These are phyloP conservation scores for Glarea lozoyensis DNA, from an alignment of 495 filamentous ascomycete genomes.

Conservation along the genomic window DNA sequence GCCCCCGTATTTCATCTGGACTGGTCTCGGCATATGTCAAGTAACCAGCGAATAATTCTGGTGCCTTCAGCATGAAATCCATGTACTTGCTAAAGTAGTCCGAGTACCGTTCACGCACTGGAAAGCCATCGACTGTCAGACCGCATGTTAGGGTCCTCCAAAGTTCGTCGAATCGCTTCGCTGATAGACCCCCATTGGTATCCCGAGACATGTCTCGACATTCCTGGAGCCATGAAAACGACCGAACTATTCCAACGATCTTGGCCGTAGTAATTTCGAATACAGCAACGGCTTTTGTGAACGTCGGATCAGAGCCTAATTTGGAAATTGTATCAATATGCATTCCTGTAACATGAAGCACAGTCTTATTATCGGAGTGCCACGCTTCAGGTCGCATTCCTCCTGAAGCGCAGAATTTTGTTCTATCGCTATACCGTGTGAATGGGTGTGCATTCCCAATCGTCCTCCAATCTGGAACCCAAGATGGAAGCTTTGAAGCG, in stretches of 20 bases:
- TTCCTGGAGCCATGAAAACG: not conserved
- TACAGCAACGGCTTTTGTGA: not conserved
- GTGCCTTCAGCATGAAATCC: not conserved
- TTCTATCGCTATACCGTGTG: conserved; percentile 18
- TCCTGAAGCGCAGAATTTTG: conserved; percentile 20
- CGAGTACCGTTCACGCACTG: not conserved
- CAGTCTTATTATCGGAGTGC: conserved; percentile 12
- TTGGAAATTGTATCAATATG: not conserved
- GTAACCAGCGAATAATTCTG: not conserved
- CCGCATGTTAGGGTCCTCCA: conserved; percentile 6
- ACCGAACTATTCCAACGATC: not conserved
- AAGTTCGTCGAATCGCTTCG: not conserved
- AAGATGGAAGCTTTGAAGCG: conserved; percentile 16
- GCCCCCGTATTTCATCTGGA: not conserved
- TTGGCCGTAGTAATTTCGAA: not conserved
- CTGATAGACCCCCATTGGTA: not conserved
- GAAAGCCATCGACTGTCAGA: conserved; percentile 4
- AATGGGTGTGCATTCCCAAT: conserved; percentile 10
- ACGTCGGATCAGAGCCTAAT: not conserved
- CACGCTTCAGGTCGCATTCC: conserved; percentile 5
- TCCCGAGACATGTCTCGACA: conserved; percentile 9
- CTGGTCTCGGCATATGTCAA: not conserved
- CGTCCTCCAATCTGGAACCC: conserved; percentile 20
- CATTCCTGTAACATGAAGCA: conserved; percentile 12
- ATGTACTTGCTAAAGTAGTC: conserved; percentile 4